These are phyloP conservation scores for Sordariomycetes sp. DNA, from an alignment of 2,329 filamentous ascomycete species.

Conservation along the genomic window DNA sequence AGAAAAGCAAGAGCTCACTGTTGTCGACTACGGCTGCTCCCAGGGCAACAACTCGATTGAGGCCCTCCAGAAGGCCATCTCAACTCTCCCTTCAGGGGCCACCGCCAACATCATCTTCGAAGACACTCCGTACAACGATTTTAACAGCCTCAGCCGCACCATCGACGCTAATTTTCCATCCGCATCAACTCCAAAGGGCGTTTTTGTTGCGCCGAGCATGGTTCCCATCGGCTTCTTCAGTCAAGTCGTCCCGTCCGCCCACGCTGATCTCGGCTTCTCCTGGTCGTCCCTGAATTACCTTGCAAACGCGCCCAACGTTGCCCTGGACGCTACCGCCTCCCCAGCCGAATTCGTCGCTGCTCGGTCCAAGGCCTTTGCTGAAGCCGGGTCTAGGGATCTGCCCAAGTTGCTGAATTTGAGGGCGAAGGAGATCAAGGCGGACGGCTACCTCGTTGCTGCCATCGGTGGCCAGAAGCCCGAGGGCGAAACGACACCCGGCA, in stretches of 20 bases:
- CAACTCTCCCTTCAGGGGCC: background rate
- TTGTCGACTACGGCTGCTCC: slow-evolving; percentile 2
- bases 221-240: slow-evolving; percentile 1
- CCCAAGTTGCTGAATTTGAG: background rate
- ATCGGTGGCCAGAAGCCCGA: slow-evolving; percentile 1
- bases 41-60: slow-evolving; percentile 1
- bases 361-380: background rate
- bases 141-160: background rate
- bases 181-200: background rate
- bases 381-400: background rate
- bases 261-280: background rate
- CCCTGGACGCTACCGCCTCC: background rate
- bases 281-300: slow-evolving; percentile 2
- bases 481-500: background rate
- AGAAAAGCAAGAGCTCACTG: background rate
- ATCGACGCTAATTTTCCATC: background rate
- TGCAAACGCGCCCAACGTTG: background rate
- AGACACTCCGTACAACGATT: slow-evolving; percentile 2
- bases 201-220: background rate
- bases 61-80: background rate
- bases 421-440: background rate
- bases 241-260: background rate
- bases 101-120: background rate
- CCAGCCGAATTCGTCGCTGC: background rate
- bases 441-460: background rate